Conservation (phyloP, 2,329 filamentous ascomycete species). For the Penicillium occitanis region DNA sequence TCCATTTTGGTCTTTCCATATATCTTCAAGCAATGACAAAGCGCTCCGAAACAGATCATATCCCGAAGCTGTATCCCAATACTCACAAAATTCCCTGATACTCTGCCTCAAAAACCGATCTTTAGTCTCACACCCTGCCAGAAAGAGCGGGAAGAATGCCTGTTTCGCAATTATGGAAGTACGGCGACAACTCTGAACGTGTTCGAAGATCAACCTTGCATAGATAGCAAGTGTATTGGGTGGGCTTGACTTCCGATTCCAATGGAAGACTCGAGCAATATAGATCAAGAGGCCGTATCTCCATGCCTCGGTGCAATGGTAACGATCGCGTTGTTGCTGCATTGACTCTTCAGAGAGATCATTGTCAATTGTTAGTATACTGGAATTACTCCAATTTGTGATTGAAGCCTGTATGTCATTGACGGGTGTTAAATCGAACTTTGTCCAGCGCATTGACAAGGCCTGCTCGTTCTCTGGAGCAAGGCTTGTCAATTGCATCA, state of each 20-base stretch:
- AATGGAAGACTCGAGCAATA: constrained; percentile 10
- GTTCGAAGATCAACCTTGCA: constrained; percentile 10
- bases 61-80: not conserved
- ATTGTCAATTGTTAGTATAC: not conserved
- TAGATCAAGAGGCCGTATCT: constrained; percentile 14
- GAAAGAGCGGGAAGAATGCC: constrained; percentile 8
- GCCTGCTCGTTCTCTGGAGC: constrained; percentile 9
- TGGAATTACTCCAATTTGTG: constrained; percentile 3
- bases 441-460: constrained; percentile 1
- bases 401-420: not conserved
- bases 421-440: not conserved
- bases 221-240: not conserved
- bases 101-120: not conserved
- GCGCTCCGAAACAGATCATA: constrained; percentile 12
- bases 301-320: constrained; percentile 17
- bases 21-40: constrained; percentile 1
- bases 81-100: constrained; percentile 6
- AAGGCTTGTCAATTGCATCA: constrained; percentile 14
- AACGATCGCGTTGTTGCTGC: constrained; percentile 13
- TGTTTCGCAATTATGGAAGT: constrained; percentile 15
- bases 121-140: constrained; percentile 14
- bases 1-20: constrained; percentile 8
- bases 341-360: constrained; percentile 9
- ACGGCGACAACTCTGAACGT: constrained; percentile 14
- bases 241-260: not conserved